Percentiles rank a stretch among this genome's conserved stretches.
Evolutionary conservation across 441 rosid genomes (phyloP).

Genomic region (Mallotus repandus): DNA sequence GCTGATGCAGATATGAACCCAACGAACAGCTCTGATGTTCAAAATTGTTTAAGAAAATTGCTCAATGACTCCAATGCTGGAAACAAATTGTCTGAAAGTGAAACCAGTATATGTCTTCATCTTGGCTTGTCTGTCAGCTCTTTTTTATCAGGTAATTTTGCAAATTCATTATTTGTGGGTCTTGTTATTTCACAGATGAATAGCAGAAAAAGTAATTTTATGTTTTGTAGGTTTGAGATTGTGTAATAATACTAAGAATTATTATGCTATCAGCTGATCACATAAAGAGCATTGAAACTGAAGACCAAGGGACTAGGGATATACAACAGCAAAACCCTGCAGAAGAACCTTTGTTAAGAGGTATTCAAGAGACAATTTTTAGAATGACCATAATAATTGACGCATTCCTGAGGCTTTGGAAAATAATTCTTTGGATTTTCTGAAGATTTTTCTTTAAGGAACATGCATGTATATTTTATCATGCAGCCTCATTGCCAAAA

Average conservation of each 20-base stretch:
- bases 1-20: conserved; percentile 35
- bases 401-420: conserved; percentile 16
- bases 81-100: conserved; percentile 31
- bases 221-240: conserved; percentile 8
- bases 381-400: conserved; percentile 7
- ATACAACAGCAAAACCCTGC: conserved; percentile 31
- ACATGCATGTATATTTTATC: conserved; percentile 15
- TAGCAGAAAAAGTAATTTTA: conserved; percentile 2
- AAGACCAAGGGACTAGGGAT: conserved; percentile 28
- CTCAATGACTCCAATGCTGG: conserved; percentile 21
- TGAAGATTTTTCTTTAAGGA: conserved; percentile 10
- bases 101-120: conserved; percentile 41
- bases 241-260: conserved; percentile 8
- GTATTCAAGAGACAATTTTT: conserved; percentile 29
- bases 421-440: conserved; percentile 7
- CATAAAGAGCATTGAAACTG: conserved; percentile 31
- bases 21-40: conserved; percentile 28
- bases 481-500: conserved; percentile 18
- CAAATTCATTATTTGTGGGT: neutral
- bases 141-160: conserved; percentile 40
- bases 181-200: conserved; percentile 6
- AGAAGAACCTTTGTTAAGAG: conserved; percentile 32
- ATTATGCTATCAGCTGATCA: conserved; percentile 38
- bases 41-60: conserved; percentile 33
- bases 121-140: conserved; percentile 47